Percentiles rank a stretch among this genome's conserved stretches.
These are phyloP conservation scores for Phialophora verrucosa DNA, from an alignment of 2,329 filamentous ascomycete species.

Conservation along the genomic window DNA sequence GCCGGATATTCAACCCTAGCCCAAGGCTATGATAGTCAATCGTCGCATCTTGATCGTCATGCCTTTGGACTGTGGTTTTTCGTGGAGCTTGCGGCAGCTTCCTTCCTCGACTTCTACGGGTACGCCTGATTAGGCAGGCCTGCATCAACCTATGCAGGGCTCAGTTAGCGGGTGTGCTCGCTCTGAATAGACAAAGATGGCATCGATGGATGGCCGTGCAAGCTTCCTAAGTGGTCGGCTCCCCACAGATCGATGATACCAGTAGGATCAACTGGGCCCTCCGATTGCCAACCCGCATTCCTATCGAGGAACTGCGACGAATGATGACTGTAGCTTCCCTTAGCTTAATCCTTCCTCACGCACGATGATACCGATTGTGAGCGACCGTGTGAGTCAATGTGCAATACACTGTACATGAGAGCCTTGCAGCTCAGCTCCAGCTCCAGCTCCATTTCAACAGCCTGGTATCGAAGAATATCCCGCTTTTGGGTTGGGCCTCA, in stretches of 20 bases:
- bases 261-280: neutral
- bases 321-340: constrained; percentile 5
- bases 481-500: neutral
- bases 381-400: neutral
- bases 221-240: neutral
- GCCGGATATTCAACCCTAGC: neutral
- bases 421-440: constrained; percentile 2
- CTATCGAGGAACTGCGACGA: neutral
- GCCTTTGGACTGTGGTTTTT: neutral
- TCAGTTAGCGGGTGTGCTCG: neutral
- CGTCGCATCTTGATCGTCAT: neutral
- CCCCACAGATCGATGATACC: neutral
- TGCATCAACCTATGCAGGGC: constrained; percentile 1
- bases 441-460: neutral
- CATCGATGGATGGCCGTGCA: constrained; percentile 1
- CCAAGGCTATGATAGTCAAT: neutral
- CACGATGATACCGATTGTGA: neutral
- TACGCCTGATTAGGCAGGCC: neutral
- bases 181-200: neutral
- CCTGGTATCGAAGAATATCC: neutral
- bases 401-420: neutral
- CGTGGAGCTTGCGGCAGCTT: neutral
- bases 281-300: neutral
- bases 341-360: neutral
- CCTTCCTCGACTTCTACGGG: neutral